Conservation (phyloP, 2,329 filamentous ascomycete species). For the Coniochaeta sp. region DNA sequence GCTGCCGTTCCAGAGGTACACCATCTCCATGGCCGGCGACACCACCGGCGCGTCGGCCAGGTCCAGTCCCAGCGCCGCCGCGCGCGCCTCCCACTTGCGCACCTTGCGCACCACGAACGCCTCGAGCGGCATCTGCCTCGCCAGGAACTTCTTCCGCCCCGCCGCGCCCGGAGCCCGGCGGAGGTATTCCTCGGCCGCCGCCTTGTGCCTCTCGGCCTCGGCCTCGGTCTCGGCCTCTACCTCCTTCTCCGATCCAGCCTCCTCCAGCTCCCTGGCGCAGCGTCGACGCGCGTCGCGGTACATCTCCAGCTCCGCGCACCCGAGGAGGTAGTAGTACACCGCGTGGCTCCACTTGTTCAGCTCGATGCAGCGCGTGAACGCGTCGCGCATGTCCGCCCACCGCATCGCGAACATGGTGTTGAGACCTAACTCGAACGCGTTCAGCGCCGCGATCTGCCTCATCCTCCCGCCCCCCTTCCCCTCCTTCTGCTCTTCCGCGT, state of each 20-base stretch:
- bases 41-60: constrained; percentile 76
- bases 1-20: constrained; percentile 86
- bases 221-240: constrained; percentile 11
- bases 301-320: constrained; percentile 68
- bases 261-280: constrained; percentile 20
- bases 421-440: constrained; percentile 77
- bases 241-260: constrained; percentile 13
- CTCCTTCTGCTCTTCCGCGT: constrained; percentile 25
- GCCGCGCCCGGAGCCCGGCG: constrained; percentile 64
- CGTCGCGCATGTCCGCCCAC: constrained; percentile 65
- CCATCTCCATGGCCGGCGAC: constrained; percentile 82
- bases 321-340: constrained; percentile 85
- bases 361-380: constrained; percentile 68
- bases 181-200: constrained; percentile 61
- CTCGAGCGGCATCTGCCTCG: constrained; percentile 83
- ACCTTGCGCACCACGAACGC: constrained; percentile 78
- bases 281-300: constrained; percentile 58
- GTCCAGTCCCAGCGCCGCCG: constrained; percentile 57
- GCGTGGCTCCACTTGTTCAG: constrained; percentile 88
- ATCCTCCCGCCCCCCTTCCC: constrained; percentile 54
- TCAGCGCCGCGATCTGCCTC: constrained; percentile 81
- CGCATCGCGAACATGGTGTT: constrained; percentile 72
- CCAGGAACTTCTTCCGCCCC: constrained; percentile 86
- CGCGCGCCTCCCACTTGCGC: constrained; percentile 77
- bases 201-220: constrained; percentile 49